Evolutionary conservation across 371 early-diverging fungal genomes (phyloP).

Genomic region (Syncephalis plumigaleata): DNA sequence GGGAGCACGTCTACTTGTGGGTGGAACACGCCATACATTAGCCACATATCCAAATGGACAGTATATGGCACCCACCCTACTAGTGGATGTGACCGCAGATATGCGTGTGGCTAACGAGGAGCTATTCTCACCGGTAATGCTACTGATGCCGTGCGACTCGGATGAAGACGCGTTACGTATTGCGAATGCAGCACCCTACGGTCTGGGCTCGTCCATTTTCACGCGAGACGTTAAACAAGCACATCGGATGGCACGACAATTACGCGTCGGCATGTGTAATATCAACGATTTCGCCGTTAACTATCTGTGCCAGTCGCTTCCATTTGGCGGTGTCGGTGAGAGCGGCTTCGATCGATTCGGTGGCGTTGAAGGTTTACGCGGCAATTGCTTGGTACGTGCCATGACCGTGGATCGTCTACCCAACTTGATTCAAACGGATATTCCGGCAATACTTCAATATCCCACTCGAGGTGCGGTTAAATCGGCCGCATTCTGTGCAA

Average conservation of each 20-base stretch:
- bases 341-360: constrained; percentile 51
- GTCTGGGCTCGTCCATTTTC: constrained; percentile 67
- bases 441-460: constrained; percentile 47
- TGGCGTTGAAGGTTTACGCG: constrained; percentile 61
- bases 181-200: constrained; percentile 55
- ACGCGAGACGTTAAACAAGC: constrained; percentile 44
- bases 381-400: constrained; percentile 48
- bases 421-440: constrained; percentile 40
- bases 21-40: constrained; percentile 44
- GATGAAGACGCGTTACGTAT: constrained; percentile 53
- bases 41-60: constrained; percentile 38
- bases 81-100: constrained; percentile 51
- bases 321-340: constrained; percentile 70
- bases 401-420: constrained; percentile 55
- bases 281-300: constrained; percentile 77
- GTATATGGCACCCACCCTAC: constrained; percentile 63
- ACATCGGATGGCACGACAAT: constrained; percentile 33
- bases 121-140: constrained; percentile 72
- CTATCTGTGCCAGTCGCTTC: constrained; percentile 54
- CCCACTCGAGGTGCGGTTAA: constrained; percentile 20
- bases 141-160: constrained; percentile 51
- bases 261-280: constrained; percentile 67
- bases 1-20: constrained; percentile 56
- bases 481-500: constrained; percentile 22
- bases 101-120: constrained; percentile 64